A percentile compares a stretch with the other conserved stretches of the same genome.
These are phyloP conservation scores for Trametes cubensis DNA, from an alignment of 768 basidiomycete species.

Conservation along the genomic window DNA sequence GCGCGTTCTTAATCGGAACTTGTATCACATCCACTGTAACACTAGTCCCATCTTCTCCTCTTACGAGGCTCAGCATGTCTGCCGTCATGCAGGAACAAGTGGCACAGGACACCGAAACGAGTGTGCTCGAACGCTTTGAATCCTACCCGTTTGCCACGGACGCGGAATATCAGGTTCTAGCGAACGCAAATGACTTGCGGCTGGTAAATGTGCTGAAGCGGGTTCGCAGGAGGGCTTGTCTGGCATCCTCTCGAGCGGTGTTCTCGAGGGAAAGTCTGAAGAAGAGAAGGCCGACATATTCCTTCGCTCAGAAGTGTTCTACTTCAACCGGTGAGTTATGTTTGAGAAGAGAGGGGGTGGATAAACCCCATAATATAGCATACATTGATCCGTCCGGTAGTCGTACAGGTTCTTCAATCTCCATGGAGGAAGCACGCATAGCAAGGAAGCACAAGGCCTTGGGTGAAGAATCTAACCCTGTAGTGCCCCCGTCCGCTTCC, in stretches of 20 bases:
- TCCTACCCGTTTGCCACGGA: constrained; percentile 59
- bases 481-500: background rate
- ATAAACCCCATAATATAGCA: background rate
- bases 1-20: no score
- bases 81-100: no score
- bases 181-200: no score
- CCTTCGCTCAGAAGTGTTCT: constrained; percentile 63
- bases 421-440: constrained; percentile 32
- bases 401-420: constrained; percentile 34
- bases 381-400: constrained; percentile 30
- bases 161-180: constrained; percentile 59
- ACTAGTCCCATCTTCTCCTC: no score
- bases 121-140: constrained; percentile 37
- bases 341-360: no score
- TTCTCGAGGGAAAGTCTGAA: constrained; percentile 39
- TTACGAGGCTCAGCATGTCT: no score
- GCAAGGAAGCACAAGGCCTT: background rate
- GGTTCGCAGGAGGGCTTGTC: constrained; percentile 63
- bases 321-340: constrained; percentile 70
- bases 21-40: no score
- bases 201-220: background rate
- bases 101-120: background rate
- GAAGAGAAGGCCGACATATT: constrained; percentile 51
- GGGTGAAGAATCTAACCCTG: no score
- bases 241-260: constrained; percentile 51